A percentile compares a stretch with the other conserved stretches of the same genome.
These are phyloP conservation scores for Xylariaceae sp. DNA, from an alignment of 2,329 filamentous ascomycete species.

Conservation along the genomic window DNA sequence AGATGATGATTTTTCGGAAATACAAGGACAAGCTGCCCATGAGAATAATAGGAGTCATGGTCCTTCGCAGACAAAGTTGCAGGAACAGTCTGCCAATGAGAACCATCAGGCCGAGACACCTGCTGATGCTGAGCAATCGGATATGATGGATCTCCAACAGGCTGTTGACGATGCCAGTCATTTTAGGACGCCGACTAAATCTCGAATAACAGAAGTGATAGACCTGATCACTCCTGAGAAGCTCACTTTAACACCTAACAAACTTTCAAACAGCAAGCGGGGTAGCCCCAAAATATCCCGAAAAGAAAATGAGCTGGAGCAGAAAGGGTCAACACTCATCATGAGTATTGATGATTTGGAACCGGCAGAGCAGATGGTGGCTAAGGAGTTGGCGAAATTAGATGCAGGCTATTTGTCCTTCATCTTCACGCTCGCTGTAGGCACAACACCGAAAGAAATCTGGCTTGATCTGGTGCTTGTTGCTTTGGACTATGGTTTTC, in stretches of 20 bases:
- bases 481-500: constrained; percentile 22
- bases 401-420: constrained; percentile 23
- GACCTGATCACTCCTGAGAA: constrained; percentile 27
- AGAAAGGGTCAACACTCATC: constrained; percentile 15
- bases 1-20: constrained; percentile 2
- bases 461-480: constrained; percentile 35
- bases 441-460: constrained; percentile 17
- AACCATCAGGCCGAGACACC: background rate
- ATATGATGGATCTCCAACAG: constrained; percentile 12
- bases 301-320: background rate
- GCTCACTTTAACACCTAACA: background rate
- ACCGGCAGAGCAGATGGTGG: constrained; percentile 27
- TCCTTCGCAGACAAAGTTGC: background rate
- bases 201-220: constrained; percentile 11
- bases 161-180: background rate
- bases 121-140: background rate
- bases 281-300: background rate
- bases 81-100: background rate
- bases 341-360: constrained; percentile 31
- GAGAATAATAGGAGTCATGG: background rate
- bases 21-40: background rate
- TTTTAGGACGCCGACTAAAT: constrained; percentile 20
- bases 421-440: constrained; percentile 31
- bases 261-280: background rate
- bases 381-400: constrained; percentile 31